Base-by-base conservation (phyloP, 352 stramenopile genomes). In the Peronospora destructor region DNA sequence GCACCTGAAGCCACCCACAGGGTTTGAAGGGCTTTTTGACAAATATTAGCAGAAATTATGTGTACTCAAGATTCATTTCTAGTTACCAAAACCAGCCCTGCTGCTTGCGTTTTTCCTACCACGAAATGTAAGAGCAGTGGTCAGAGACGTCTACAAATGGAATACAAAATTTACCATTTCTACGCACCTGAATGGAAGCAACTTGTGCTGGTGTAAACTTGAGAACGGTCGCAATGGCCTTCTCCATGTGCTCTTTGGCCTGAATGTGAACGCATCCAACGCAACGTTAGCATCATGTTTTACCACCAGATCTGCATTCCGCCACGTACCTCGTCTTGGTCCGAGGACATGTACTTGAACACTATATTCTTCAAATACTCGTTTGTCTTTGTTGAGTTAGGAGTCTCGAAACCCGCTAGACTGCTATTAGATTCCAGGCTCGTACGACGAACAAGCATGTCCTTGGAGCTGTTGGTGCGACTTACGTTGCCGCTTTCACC, bases 311-410 rank as follows among this genome's bases (percentile, higher is more conserved):
- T 26, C 28, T 11, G 16, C 4, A 28, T 12, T 5, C 38, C 8
- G 26, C 7, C 26, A 54, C 53, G 43, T 53, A 80, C 77, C 55
- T 92, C 82, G 35, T 78, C 71, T 56, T 87, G 79, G 39, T 88
- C 79, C n/a, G 77, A 85, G 37, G 69, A 84, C 83, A 94, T 91
- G 74, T 94, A 94, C 67, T 91, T 91, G 71, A 87, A 87, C 62
- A 94, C 78, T 51, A 94, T 94, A 58, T 94, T 94, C 65, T 91
- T 91, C 56, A 94, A 55, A 64, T 94, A 94, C 64, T 94, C 83
- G 63, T 90, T 91, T 42, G 76, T 91, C 23, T 80, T 87, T 49
- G 71, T 88, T 25, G 80, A 66, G 30, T 87, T 74, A 7, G 80
- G 81, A n/a, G 78, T 78, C 33, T 93, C 82, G 44, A 93, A 85